These are phyloP conservation scores for Pseudodiploospora longispora DNA, from an alignment of 2,329 filamentous ascomycete species.

Conservation along the genomic window DNA sequence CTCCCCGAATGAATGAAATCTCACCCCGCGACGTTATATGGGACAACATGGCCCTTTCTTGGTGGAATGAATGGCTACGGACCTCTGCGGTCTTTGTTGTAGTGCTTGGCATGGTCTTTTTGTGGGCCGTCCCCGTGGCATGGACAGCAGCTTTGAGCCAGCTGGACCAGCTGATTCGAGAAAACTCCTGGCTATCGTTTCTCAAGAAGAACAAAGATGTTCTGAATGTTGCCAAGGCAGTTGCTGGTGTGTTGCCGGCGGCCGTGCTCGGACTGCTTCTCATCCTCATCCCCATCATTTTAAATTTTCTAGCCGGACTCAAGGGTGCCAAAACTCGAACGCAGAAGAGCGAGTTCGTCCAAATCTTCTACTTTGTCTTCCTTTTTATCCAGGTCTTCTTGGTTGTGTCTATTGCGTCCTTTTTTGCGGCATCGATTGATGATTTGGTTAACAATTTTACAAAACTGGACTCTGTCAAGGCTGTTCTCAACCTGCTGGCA, in stretches of 20 bases:
- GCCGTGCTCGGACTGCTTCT: conserved; percentile 69
- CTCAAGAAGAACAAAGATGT: conserved; percentile 51
- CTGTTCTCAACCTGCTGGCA: conserved; percentile 65
- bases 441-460: conserved; percentile 48
- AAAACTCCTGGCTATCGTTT: conserved; percentile 63
- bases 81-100: conserved; percentile 55
- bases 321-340: conserved; percentile 80
- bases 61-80: conserved; percentile 84
- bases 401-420: conserved; percentile 78
- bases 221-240: conserved; percentile 50
- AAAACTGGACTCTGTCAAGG: conserved; percentile 45
- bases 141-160: conserved; percentile 80
- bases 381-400: conserved; percentile 93
- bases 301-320: conserved; percentile 62
- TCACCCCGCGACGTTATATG: conserved; percentile 88
- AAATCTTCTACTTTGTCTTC: conserved; percentile 88
- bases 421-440: conserved; percentile 55
- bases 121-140: conserved; percentile 86
- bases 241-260: conserved; percentile 84
- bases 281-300: conserved; percentile 70
- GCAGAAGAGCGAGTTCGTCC: conserved; percentile 72
- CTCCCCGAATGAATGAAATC: conserved; percentile 85
- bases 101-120: conserved; percentile 68
- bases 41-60: conserved; percentile 93
- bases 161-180: conserved; percentile 58